A percentile compares a stretch with the other conserved stretches of the same genome.
phyloP scores from a whole-genome alignment of 805 yeast genomes.

The Candida qinlingensis region DNA sequence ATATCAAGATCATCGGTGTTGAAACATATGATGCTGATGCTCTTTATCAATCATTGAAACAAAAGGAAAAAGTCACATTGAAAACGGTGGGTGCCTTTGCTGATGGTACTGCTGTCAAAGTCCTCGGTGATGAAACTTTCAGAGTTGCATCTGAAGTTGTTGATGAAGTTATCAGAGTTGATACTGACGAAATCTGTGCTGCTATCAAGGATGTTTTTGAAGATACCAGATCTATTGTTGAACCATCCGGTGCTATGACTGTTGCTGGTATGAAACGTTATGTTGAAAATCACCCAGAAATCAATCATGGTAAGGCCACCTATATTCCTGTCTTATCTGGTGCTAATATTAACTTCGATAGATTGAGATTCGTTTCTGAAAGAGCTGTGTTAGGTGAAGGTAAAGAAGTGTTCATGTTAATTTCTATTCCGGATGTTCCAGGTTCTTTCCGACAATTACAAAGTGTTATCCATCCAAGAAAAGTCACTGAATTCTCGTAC shows the following conservation, averaged over 20 bases:
- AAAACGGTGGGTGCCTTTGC: constrained; percentile 91
- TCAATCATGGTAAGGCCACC: constrained; percentile 62
- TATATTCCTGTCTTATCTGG: constrained; percentile 89
- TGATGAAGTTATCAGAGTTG: constrained; percentile 83
- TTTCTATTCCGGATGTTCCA: constrained; percentile 87
- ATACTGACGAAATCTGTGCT: constrained; percentile 93
- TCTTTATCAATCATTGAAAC: constrained; percentile 63
- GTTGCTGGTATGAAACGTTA: constrained; percentile 94
- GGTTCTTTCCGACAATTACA: constrained; percentile 84
- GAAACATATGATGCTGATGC: constrained; percentile 96
- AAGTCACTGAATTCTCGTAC: constrained; percentile 92
- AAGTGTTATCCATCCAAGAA: constrained; percentile 74
- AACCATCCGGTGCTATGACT: constrained; percentile 95
- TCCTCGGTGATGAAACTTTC: constrained; percentile 88
- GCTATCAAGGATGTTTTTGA: constrained; percentile 96
- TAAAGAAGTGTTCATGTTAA: constrained; percentile 85
- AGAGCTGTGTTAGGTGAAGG: constrained; percentile 99
- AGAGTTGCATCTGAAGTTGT: constrained; percentile 69
- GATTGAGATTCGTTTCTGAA: constrained; percentile 92
- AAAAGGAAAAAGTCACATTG: constrained; percentile 50
- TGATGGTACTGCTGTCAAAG: constrained; percentile 95
- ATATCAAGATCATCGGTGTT: constrained; percentile 90
- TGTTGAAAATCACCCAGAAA: constrained; percentile 59
- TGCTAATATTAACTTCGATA: constrained; percentile 97
- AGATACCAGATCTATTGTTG: constrained; percentile 89